These are phyloP conservation scores for Nicotiana undulata DNA, from an alignment of 257 asterid species.

Conservation along the genomic window DNA sequence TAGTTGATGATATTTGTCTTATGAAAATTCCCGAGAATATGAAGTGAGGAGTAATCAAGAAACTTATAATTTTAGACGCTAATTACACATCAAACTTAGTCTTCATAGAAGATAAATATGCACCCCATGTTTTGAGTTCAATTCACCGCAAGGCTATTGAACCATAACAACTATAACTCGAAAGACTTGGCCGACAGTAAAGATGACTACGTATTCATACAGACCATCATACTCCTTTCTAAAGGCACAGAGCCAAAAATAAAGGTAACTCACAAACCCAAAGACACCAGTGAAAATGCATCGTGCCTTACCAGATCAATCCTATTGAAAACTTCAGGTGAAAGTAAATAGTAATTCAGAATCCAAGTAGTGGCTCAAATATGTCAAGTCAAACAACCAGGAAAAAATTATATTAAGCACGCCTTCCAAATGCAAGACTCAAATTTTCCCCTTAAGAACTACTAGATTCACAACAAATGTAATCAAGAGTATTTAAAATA, in stretches of 20 bases:
- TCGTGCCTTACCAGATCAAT: not conserved
- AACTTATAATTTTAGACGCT: not conserved
- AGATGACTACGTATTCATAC: not conserved
- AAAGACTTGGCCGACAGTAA: not conserved
- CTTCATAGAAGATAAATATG: not conserved
- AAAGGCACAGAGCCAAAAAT: not conserved
- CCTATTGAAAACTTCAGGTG: not conserved
- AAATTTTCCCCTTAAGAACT: not conserved
- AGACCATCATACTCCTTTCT: not conserved
- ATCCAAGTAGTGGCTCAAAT: not conserved
- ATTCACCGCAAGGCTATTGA: not conserved
- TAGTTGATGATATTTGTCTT: not conserved
- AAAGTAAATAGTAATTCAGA: not conserved
- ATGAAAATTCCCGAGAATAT: not conserved
- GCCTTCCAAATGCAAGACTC: not conserved
- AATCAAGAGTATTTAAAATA: slow-evolving; percentile 17
- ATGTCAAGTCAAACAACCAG: not conserved
- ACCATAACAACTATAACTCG: not conserved
- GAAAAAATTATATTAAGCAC: not conserved
- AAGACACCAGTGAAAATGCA: not conserved
- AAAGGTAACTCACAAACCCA: not conserved
- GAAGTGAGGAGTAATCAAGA: not conserved
- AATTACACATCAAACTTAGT: not conserved
- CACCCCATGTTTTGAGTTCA: not conserved
- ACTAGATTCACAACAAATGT: not conserved